Base-by-base conservation (phyloP, 2,329 filamentous ascomycete genomes). In the Penicillium freii region DNA sequence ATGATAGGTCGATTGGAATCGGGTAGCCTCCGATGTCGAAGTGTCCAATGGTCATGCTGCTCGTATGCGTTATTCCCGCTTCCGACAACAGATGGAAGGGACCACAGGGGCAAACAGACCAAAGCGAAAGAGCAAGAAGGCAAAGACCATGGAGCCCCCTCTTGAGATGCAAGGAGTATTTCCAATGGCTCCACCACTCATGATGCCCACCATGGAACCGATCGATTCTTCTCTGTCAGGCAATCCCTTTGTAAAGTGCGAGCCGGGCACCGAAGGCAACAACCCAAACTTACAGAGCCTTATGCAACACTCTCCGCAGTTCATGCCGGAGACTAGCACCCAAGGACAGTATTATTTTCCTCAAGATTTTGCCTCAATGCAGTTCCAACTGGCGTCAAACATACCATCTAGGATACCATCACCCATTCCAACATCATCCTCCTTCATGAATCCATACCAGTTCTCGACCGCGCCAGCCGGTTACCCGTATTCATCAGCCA, bases 11-110 rank as follows among this genome's bases (percentile, higher is more conserved):
- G 79, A 84, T 62, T 84, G 82, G 82, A 77, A 77, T 47, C 66
- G 73, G 39, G 80, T 84, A 17, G 81, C 82, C 15, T 69, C 69
- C 3, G 71, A 81, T 46, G 70, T 81, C 13, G 78, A 78, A 44
- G 82, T 84, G 53, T 80, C 79, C 36, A 84, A 84, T 52, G 82
- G 81, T 38, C 82, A 84, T 63, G 82, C 82, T 4, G 82, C 82
- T 15, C 79, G 82, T 39, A 84, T 84, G 82, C 78, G 82, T 29
- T 84, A 79, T 66, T 81, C 78, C 23, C 79, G 82, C 36, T 83
- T 83, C 69, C 78, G 75, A 57, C 75, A 78, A 54, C 79, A 82
- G 46, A 81, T 82, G 74, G 81, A 84, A 58, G 78, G 78, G 15
- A 71, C 66, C 4, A 62, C 68, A 9, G 67, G 67, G 4, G 61